Evolutionary conservation across 306 rosid species (phyloP).

Genomic region (Quercus agrifolia): DNA sequence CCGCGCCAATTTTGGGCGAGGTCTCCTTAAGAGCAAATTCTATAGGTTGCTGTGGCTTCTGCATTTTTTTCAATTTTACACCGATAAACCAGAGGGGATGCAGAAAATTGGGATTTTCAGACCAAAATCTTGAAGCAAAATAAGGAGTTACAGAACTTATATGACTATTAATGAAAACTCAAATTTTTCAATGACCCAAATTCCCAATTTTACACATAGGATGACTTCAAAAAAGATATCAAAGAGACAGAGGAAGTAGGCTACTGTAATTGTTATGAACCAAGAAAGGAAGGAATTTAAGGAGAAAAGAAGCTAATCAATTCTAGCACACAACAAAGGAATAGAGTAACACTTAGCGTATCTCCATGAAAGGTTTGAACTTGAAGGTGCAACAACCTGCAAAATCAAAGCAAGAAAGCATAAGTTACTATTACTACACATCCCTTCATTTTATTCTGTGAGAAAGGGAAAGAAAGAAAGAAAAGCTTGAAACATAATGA

Average conservation of each 20-base stretch:
- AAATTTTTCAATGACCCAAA: not conserved
- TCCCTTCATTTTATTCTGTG: not conserved
- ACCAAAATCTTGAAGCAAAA: not conserved
- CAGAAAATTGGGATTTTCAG: constrained; percentile 1
- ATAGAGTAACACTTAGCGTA: not conserved
- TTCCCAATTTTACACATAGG: not conserved
- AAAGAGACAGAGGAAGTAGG: not conserved
- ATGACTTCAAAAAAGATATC: not conserved
- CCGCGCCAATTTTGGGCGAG: constrained; percentile 80
- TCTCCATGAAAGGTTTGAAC: not conserved
- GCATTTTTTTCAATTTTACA: constrained; percentile 43
- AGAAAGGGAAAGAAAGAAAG: not conserved
- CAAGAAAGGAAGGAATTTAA: not conserved
- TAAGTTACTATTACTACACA: not conserved
- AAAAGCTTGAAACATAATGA: not conserved
- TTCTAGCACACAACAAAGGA: not conserved
- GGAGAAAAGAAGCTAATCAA: constrained; percentile 8
- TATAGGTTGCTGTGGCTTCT: constrained; percentile 59
- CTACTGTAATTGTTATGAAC: not conserved
- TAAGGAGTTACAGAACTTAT: not conserved
- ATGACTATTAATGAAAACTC: not conserved
- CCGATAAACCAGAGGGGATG: constrained; percentile 8
- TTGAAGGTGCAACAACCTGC: constrained; percentile 24
- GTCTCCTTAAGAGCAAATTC: constrained; percentile 90
- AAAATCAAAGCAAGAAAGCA: constrained; percentile 12